Evolutionary conservation across 345 rosid species (phyloP).

Genomic region (Mallotus nudiflorus): DNA sequence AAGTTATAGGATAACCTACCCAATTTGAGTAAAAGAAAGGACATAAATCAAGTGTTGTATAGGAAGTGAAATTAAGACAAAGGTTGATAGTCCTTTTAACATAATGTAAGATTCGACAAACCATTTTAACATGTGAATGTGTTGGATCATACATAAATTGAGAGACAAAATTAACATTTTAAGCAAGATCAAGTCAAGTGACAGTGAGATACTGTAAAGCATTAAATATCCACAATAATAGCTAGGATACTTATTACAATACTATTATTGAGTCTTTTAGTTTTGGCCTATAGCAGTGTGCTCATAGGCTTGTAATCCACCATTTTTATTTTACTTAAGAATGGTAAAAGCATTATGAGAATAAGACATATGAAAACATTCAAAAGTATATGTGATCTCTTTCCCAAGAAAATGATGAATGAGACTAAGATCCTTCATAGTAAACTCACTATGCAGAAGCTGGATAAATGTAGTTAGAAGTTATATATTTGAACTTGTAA

Average conservation of each 20-base stretch:
- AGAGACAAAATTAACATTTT: not conserved
- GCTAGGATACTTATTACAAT: not conserved
- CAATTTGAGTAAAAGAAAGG: not conserved
- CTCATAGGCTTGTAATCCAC: too few species aligned
- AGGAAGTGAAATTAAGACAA: not conserved
- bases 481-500: not conserved
- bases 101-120: too few species aligned
- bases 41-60: not conserved
- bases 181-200: too few species aligned
- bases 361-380: not conserved
- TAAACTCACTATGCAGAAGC: not conserved
- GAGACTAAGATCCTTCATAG: not conserved
- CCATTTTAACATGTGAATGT: too few species aligned
- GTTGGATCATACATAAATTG: not conserved
- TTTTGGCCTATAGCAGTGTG: not conserved
- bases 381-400: not conserved
- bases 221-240: not conserved
- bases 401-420: not conserved
- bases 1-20: not conserved
- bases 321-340: not conserved
- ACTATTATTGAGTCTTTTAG: not conserved
- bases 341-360: not conserved
- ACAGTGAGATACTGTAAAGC: not conserved
- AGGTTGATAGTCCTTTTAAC: not conserved
- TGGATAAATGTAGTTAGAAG: not conserved